These are phyloP conservation scores for Suillus subluteus DNA, from an alignment of 768 basidiomycete species.

Conservation along the genomic window DNA sequence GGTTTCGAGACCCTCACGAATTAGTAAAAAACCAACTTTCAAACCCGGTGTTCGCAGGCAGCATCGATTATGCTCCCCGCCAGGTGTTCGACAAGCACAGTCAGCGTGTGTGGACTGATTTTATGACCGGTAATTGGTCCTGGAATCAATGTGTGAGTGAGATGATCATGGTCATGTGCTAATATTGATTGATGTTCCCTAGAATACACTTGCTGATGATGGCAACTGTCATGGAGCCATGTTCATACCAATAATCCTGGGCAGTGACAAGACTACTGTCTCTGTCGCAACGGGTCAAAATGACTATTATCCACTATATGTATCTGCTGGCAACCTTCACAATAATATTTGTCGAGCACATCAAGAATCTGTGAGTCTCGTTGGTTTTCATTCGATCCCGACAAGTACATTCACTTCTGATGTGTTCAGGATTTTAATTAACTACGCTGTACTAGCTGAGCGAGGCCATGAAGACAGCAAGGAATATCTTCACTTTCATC, in stretches of 20 bases:
- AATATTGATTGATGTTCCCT: neutral
- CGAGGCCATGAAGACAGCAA: slow-evolving; percentile 15
- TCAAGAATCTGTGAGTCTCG: slow-evolving; percentile 23
- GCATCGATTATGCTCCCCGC: too few species aligned
- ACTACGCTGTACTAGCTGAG: slow-evolving; percentile 3
- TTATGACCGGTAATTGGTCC: slow-evolving; percentile 43
- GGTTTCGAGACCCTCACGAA: too few species aligned
- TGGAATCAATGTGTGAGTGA: slow-evolving; percentile 36
- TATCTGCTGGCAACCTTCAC: slow-evolving; percentile 31
- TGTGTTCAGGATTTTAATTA: neutral
- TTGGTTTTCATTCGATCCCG: slow-evolving; percentile 34
- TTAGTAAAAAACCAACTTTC: too few species aligned
- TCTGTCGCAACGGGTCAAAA: slow-evolving; percentile 44
- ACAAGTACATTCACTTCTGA: slow-evolving; percentile 25
- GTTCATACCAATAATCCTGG: slow-evolving; percentile 35
- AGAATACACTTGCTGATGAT: slow-evolving; percentile 31
- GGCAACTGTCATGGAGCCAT: slow-evolving; percentile 33
- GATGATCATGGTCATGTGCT: neutral
- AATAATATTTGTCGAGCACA: slow-evolving; percentile 24
- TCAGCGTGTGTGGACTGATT: slow-evolving; percentile 14
- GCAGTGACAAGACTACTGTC: slow-evolving; percentile 47
- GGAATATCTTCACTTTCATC: slow-evolving; percentile 28
- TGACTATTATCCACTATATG: slow-evolving; percentile 42
- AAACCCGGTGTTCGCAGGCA: too few species aligned
- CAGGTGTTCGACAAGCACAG: too few species aligned